phyloP scores from a whole-genome alignment of 1,139 yeast species.

The Magnusiomyces magnusii region DNA sequence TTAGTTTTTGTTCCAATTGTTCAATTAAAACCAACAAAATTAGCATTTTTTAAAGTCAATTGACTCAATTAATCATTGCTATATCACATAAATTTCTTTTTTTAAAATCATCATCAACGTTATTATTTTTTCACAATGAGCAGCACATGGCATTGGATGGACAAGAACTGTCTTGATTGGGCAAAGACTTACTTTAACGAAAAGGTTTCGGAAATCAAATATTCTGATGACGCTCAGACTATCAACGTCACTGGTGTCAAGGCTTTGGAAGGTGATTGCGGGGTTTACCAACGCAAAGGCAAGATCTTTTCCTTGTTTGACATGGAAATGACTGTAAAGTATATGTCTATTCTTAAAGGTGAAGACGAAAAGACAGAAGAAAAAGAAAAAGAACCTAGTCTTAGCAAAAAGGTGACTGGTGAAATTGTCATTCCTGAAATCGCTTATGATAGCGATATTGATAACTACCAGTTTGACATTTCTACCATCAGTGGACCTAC shows the following conservation, averaged over 20 bases:
- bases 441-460: conserved; percentile 85
- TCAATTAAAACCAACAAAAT: too few relatives aligned
- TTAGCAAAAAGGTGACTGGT: conserved; percentile 43
- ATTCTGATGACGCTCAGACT: conserved; percentile 37
- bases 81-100: neutral
- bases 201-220: conserved; percentile 46
- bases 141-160: conserved; percentile 81
- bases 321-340: conserved; percentile 56
- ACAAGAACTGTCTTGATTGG: conserved; percentile 94
- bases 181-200: conserved; percentile 65
- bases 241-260: conserved; percentile 47
- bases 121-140: neutral
- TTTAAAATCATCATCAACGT: too few relatives aligned
- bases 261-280: conserved; percentile 89
- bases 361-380: conserved; percentile 24
- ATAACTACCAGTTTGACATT: conserved; percentile 77
- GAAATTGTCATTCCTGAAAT: conserved; percentile 81
- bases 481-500: conserved; percentile 39
- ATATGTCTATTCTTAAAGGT: conserved; percentile 40
- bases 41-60: too few relatives aligned
- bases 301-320: conserved; percentile 90
- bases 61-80: too few relatives aligned
- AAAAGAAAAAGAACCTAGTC: too few relatives aligned
- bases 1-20: too few relatives aligned
- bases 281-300: conserved; percentile 94